Percentiles rank a stretch among this genome's conserved stretches.
These are phyloP conservation scores for Tolypocladium tropicale DNA, from an alignment of 2,329 filamentous ascomycete species.

Conservation along the genomic window DNA sequence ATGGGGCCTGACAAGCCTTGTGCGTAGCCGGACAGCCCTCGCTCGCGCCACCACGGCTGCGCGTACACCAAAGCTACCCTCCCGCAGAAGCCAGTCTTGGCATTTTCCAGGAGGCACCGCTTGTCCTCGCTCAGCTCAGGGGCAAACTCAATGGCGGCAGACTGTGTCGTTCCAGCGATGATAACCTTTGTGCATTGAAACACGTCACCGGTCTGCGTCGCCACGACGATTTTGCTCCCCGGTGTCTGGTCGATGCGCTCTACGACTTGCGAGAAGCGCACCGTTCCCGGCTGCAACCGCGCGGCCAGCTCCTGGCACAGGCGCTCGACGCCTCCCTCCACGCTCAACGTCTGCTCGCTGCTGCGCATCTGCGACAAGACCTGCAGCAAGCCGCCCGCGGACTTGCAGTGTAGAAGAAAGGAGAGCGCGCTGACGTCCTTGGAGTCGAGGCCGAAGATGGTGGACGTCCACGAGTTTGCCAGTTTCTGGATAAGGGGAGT, in stretches of 20 bases:
- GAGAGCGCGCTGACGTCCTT: constrained; percentile 9
- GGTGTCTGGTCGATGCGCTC: constrained; percentile 8
- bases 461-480: constrained; percentile 12
- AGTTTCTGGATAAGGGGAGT: constrained; percentile 5
- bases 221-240: constrained; percentile 5
- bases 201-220: constrained; percentile 6
- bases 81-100: constrained; percentile 7
- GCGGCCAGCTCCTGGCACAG: constrained; percentile 7
- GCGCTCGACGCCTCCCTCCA: background rate
- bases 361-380: constrained; percentile 1
- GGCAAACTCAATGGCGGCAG: constrained; percentile 4
- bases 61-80: constrained; percentile 8
- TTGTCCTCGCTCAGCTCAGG: constrained; percentile 10
- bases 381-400: constrained; percentile 10
- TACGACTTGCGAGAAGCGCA: constrained; percentile 8
- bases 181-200: constrained; percentile 10
- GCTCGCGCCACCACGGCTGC: constrained; percentile 12
- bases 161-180: constrained; percentile 7
- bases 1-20: constrained; percentile 8
- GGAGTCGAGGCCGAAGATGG: constrained; percentile 12
- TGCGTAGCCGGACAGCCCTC: constrained; percentile 8
- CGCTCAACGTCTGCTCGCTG: constrained; percentile 2
- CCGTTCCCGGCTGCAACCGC: constrained; percentile 5
- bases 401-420: constrained; percentile 13
- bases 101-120: constrained; percentile 6